These are phyloP conservation scores for Diplotaxis tenuifolia DNA, from an alignment of 345 rosid species.

Conservation along the genomic window DNA sequence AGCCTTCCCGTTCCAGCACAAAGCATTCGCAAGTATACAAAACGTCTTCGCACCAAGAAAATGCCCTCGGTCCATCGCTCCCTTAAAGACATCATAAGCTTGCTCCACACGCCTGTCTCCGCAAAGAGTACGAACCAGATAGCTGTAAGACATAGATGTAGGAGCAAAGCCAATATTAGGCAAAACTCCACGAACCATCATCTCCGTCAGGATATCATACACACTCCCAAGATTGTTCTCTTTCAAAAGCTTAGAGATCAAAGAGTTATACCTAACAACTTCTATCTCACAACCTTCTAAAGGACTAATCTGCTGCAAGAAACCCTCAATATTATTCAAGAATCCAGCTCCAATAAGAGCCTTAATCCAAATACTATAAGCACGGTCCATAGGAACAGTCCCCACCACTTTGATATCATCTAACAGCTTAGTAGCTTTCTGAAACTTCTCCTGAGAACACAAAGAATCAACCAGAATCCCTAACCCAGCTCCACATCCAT, in stretches of 20 bases:
- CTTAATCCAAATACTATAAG: slow-evolving; percentile 60
- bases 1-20: slow-evolving; percentile 61
- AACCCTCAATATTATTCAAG: slow-evolving; percentile 51
- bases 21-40: slow-evolving; percentile 52
- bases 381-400: slow-evolving; percentile 42
- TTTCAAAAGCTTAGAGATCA: slow-evolving; percentile 55
- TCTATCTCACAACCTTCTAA: slow-evolving; percentile 57
- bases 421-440: slow-evolving; percentile 53
- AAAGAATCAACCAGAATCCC: slow-evolving; percentile 50
- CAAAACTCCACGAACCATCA: slow-evolving; percentile 52
- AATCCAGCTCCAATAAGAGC: slow-evolving; percentile 50
- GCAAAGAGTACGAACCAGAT: slow-evolving; percentile 66
- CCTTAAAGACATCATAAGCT: slow-evolving; percentile 58
- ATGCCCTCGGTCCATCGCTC: slow-evolving; percentile 51
- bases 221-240: slow-evolving; percentile 58
- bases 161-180: slow-evolving; percentile 62
- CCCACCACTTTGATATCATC: slow-evolving; percentile 50
- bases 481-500: slow-evolving; percentile 38
- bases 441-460: slow-evolving; percentile 44
- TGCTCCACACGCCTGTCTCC: slow-evolving; percentile 44
- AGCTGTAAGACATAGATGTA: slow-evolving; percentile 51
- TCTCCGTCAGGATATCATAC: slow-evolving; percentile 65
- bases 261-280: slow-evolving; percentile 51
- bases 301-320: slow-evolving; percentile 50
- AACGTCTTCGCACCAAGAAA: slow-evolving; percentile 59